Base-by-base conservation (phyloP, 116 monocot genomes). In the Phalaenopsis hybrid region DNA sequence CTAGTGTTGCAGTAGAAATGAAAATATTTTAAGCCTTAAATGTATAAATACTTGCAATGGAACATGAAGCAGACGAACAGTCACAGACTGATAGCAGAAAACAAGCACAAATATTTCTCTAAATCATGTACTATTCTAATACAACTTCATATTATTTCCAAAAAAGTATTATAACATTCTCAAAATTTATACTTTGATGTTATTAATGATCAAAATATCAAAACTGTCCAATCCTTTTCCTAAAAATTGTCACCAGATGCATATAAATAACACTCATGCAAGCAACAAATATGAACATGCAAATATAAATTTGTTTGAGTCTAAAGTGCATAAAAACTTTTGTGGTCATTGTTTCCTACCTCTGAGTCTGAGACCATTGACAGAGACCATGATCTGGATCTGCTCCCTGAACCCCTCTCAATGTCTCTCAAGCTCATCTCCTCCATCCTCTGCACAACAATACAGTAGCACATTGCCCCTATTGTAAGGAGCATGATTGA, bases 381-480 rank as follows among this genome's bases (percentile, higher is more conserved):
- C 5, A 84, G n/a, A 11, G 89, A 87, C 87, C 76, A 86, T 2
- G 94, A 91, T 44, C 73, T 80, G 1, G 88, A 89, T 46, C 82
- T 85, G 81, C 86, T 92, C 61, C 21, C 81, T 0, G 91, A 89
- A 12, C 79, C 74, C 79, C 82, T 86, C 50, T 86, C 85, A 20
- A 91, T 77, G 49, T 75, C 90, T 44, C 89, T 92, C 82, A 87
- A 55, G 76, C 58, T 96, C 81, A 87, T 91, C 86, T 86, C 88
- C 17, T 90, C 93, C 5, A 92, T 85, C 11, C 91, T 31, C 43
- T 94, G 97, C 10, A 33, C 57, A 16, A 98, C 31, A 17, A 98
- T 85, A 80, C 86, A 98, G 85, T 94, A 98, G 63, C 87, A 92
- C 97, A 98, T 94, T 6, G 90, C 88, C 0, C 94, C 97, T 2